Conservation (phyloP, 768 basidiomycete species). For the Hydnomerulius pinastri region DNA sequence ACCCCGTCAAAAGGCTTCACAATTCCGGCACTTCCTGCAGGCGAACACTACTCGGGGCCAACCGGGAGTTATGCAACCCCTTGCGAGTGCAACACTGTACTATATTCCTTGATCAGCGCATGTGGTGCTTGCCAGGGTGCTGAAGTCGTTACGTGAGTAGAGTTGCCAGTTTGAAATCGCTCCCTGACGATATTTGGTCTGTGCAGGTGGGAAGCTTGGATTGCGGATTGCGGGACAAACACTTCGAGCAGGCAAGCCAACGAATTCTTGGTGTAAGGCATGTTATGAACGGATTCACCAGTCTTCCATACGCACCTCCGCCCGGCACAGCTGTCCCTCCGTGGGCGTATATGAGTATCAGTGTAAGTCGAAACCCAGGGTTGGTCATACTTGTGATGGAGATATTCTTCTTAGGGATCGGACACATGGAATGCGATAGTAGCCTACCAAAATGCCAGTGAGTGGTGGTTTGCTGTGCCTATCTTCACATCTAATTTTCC, state of each 20-base stretch:
- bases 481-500: too few species aligned
- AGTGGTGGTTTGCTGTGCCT: too few species aligned
- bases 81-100: constrained; percentile 34
- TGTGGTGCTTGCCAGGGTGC: constrained; percentile 34
- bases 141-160: constrained; percentile 17
- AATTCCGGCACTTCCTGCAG: constrained; percentile 16
- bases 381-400: too few species aligned
- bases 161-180: not conserved
- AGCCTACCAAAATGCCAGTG: too few species aligned
- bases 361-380: too few species aligned
- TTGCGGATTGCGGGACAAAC: not conserved
- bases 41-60: constrained; percentile 45
- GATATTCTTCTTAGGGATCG: too few species aligned
- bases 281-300: not conserved
- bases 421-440: too few species aligned
- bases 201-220: constrained; percentile 7
- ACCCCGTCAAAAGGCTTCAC: not conserved
- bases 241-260: not conserved
- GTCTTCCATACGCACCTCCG: constrained; percentile 25
- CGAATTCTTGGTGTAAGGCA: not conserved
- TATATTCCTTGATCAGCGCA: constrained; percentile 36
- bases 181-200: not conserved
- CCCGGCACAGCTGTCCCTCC: constrained; percentile 22
- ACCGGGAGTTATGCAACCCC: constrained; percentile 27
- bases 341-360: constrained; percentile 35